Evolutionary conservation across 495 filamentous ascomycete genomes (phyloP).

Genomic region (Letharia lupina): DNA sequence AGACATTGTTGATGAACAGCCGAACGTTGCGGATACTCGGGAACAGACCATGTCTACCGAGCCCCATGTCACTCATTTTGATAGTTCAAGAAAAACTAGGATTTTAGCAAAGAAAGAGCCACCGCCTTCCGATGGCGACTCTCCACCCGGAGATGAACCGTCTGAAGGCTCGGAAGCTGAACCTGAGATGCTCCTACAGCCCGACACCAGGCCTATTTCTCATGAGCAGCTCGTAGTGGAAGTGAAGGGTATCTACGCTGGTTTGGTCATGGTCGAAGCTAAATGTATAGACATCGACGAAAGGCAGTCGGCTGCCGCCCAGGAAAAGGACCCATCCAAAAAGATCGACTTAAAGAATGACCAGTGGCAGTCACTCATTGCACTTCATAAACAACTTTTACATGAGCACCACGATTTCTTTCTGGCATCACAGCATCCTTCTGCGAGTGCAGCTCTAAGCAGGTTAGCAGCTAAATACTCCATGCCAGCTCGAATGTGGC

Average conservation of each 20-base stretch:
- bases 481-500: constrained; percentile 47
- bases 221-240: constrained; percentile 58
- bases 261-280: constrained; percentile 42
- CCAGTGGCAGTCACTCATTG: constrained; percentile 42
- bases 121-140: background rate
- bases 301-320: constrained; percentile 26
- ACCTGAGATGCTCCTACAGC: constrained; percentile 41
- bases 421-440: constrained; percentile 43
- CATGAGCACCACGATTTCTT: constrained; percentile 44
- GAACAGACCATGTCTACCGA: background rate
- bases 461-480: constrained; percentile 36
- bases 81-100: background rate
- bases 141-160: background rate
- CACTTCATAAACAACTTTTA: constrained; percentile 28
- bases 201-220: constrained; percentile 60
- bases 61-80: background rate
- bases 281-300: constrained; percentile 43
- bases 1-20: background rate
- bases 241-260: constrained; percentile 41
- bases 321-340: constrained; percentile 26
- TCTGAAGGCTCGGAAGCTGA: background rate
- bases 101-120: background rate
- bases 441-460: constrained; percentile 33
- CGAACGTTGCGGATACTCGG: background rate
- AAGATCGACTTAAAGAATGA: constrained; percentile 31